Base-by-base conservation (phyloP, 768 basidiomycete genomes). In the Amyloporia xantha region DNA sequence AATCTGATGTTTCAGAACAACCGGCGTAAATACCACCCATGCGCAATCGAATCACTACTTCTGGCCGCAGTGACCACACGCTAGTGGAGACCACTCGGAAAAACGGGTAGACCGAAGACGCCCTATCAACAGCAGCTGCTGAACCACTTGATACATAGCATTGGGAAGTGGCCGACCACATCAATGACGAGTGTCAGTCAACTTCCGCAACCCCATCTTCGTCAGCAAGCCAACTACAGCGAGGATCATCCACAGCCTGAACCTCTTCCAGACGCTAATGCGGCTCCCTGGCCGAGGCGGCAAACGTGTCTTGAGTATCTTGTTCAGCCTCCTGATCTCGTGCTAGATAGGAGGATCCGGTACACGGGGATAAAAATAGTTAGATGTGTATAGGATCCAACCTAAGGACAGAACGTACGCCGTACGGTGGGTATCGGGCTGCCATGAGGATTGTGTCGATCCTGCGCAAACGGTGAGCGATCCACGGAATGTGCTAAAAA, bases 391-490 rank as follows among this genome's bases (percentile, higher is more conserved):
- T 23, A n/a, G n/a, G n/a, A n/a, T n/a, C n/a, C n/a, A n/a, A n/a
- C n/a, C 9, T 12, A 27, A 17, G 17, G 21, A 38, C 9, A 27
- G 7, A 20, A 52, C 65, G 49, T 50, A 66, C 67, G 28, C 61
- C 64, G 56, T 65, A 71, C 1, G 72, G 71, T 2, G 72, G 71
- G 54, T 62, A 72, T 28, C 72, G 62, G 44, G 54, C 47, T 17
- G 57, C 51, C 47, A 71, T 44, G 15, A 66, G 13, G 38, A 61
- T 21, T n/a, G 46, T 53, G 50, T 73, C 71, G 43, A 68, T 51
- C 59, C 66, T 68, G 44, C 12, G 27, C 13, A 44, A 26, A 28
- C n/a, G 41, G 4, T 13, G 35, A 30, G 10, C 23, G 24, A 49
- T 21, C 36, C n/a, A n/a, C n/a, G n/a, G n/a, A n/a, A n/a, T n/a